Percentiles rank a stretch among this genome's conserved stretches.
Conservation (phyloP, 306 rosid species). For the Casuarina cunninghamiana region DNA sequence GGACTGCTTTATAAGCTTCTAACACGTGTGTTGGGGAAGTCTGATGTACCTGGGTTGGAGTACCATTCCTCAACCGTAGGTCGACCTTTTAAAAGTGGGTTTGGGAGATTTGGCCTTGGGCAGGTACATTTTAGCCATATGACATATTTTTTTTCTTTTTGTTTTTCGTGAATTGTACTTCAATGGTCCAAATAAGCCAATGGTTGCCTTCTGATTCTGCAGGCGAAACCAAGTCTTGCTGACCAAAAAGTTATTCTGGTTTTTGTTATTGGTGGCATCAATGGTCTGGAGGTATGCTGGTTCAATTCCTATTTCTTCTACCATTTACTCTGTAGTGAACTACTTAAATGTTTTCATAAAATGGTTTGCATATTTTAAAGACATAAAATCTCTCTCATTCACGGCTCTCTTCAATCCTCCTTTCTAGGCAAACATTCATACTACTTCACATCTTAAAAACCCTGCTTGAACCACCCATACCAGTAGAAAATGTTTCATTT, state of each 20-base stretch:
- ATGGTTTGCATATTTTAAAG: too few species aligned
- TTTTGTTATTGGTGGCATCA: conserved; percentile 87
- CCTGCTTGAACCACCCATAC: too few species aligned
- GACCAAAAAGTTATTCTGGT: conserved; percentile 85
- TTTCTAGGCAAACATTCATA: too few species aligned
- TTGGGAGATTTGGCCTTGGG: conserved; percentile 95
- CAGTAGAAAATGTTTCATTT: neutral
- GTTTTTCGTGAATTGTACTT: conserved; percentile 15
- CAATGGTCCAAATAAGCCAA: conserved; percentile 29
- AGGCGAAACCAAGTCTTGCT: conserved; percentile 94
- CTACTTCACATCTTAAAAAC: too few species aligned
- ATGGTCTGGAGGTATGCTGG: conserved; percentile 68
- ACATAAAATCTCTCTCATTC: too few species aligned
- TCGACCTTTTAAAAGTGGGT: conserved; percentile 79
- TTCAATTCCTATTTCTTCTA: too few species aligned
- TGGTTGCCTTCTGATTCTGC: conserved; percentile 30
- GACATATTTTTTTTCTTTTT: neutral
- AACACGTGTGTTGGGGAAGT: conserved; percentile 60
- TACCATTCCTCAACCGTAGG: conserved; percentile 96
- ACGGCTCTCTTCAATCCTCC: too few species aligned
- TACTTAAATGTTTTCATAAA: neutral
- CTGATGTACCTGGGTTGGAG: conserved; percentile 74
- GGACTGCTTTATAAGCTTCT: conserved; percentile 76
- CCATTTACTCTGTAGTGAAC: neutral
- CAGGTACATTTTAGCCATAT: conserved; percentile 60